Percentiles rank a stretch among this genome's conserved stretches.
Evolutionary conservation across 768 basidiomycete genomes (phyloP).

Genomic region (Galerina marginata): DNA sequence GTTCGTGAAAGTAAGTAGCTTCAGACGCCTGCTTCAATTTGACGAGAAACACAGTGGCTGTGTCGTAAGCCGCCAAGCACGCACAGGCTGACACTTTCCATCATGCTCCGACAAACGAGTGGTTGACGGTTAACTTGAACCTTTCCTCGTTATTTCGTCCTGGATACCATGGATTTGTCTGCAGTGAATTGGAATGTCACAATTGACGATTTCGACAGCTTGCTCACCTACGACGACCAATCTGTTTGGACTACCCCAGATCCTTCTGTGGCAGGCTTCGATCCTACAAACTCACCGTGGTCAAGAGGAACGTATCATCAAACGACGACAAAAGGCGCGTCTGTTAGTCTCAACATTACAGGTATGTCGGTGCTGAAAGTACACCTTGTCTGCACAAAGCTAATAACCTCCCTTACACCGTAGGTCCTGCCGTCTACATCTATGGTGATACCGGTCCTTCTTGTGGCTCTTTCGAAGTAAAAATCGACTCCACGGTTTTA

Average conservation of each 20-base stretch:
- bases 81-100: too few relatives aligned
- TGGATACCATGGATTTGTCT: conserved; percentile 40
- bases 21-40: too few relatives aligned
- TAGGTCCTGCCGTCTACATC: conserved; percentile 49
- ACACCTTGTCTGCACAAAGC: background rate
- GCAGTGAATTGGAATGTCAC: conserved; percentile 51
- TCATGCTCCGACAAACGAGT: too few relatives aligned
- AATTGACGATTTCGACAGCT: conserved; percentile 53
- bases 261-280: conserved; percentile 45
- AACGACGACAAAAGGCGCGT: conserved; percentile 41
- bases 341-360: conserved; percentile 47
- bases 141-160: too few relatives aligned
- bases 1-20: too few relatives aligned
- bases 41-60: too few relatives aligned
- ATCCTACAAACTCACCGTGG: conserved; percentile 40
- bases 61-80: too few relatives aligned
- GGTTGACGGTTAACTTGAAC: background rate
- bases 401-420: background rate
- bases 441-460: conserved; percentile 48
- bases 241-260: conserved; percentile 50
- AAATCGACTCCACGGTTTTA: conserved; percentile 37
- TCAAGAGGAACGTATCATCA: conserved; percentile 50
- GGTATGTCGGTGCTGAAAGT: conserved; percentile 30
- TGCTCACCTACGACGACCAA: conserved; percentile 45
- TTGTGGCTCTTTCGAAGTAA: conserved; percentile 47